These are phyloP conservation scores for Saccharomyces hybrid DNA, from an alignment of 1,139 yeast species.

Conservation along the genomic window DNA sequence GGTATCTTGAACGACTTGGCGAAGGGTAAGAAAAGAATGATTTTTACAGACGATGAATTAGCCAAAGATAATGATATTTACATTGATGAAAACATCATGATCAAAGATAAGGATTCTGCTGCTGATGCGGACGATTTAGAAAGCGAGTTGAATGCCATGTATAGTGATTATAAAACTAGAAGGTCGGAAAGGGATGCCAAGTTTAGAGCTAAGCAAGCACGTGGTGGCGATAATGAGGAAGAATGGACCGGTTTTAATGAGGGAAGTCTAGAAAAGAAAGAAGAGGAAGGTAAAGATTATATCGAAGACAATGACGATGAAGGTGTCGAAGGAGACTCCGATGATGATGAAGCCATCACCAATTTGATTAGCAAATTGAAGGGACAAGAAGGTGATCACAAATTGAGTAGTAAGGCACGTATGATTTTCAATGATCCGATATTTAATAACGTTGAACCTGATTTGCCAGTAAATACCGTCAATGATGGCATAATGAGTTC, in stretches of 20 bases:
- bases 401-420: conserved; percentile 64
- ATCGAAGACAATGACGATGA: conserved; percentile 38
- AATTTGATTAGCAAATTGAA: conserved; percentile 54
- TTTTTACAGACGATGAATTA: conserved; percentile 51
- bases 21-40: conserved; percentile 76
- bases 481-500: conserved; percentile 11
- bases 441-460: conserved; percentile 57
- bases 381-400: conserved; percentile 40
- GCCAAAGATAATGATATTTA: conserved; percentile 48
- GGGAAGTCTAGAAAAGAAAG: conserved; percentile 36
- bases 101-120: conserved; percentile 33
- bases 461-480: conserved; percentile 20
- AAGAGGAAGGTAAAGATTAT: conserved; percentile 36
- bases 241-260: conserved; percentile 82
- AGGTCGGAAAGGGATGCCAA: conserved; percentile 79
- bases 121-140: conserved; percentile 66
- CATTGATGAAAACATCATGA: conserved; percentile 39
- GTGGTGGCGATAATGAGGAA: conserved; percentile 75
- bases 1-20: conserved; percentile 70
- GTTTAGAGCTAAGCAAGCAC: conserved; percentile 66
- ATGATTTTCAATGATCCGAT: conserved; percentile 73
- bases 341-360: conserved; percentile 70
- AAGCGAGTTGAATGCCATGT: conserved; percentile 76
- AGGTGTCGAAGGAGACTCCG: conserved; percentile 40
- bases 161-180: conserved; percentile 61